These are phyloP conservation scores for Themeda triandra DNA, from an alignment of 176 grass and related monocot genomes.

Conservation along the genomic window DNA sequence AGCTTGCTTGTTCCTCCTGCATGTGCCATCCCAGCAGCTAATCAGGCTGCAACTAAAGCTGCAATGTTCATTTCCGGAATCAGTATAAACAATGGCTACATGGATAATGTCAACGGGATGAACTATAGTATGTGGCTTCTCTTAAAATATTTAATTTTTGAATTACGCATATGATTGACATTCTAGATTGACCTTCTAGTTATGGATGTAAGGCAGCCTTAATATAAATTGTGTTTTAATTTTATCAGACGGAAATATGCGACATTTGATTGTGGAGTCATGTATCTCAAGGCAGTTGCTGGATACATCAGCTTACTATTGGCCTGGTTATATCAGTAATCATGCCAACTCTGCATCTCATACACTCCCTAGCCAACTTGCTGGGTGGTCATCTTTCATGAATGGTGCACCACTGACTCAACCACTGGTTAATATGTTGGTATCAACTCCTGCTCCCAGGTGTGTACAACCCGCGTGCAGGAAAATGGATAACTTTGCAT, in stretches of 20 bases:
- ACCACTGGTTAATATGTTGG: constrained; percentile 60
- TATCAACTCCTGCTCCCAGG: constrained; percentile 83
- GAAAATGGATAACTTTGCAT: background rate
- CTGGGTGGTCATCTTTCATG: constrained; percentile 85
- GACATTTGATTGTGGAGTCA: constrained; percentile 93
- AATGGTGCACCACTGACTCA: constrained; percentile 74
- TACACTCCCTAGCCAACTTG: constrained; percentile 67
- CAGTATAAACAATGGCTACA: constrained; percentile 53
- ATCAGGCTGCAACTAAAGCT: constrained; percentile 88
- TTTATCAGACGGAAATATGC: constrained; percentile 90
- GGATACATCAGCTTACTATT: constrained; percentile 86
- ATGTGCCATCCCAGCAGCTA: constrained; percentile 67
- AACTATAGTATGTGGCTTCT: constrained; percentile 59
- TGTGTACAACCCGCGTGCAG: constrained; percentile 37
- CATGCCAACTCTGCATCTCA: constrained; percentile 53
- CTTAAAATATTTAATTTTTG: constrained; percentile 21
- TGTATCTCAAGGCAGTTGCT: constrained; percentile 92
- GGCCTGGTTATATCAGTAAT: constrained; percentile 81
- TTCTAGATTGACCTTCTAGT: background rate
- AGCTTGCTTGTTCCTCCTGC: constrained; percentile 86
- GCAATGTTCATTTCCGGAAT: constrained; percentile 71
- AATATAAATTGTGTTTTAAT: constrained; percentile 18
- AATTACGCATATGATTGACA: constrained; percentile 19
- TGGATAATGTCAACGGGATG: constrained; percentile 56
- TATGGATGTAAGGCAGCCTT: background rate